Conservation (phyloP, 2,329 filamentous ascomycete genomes). For the Ambrosiella cleistominuta region DNA sequence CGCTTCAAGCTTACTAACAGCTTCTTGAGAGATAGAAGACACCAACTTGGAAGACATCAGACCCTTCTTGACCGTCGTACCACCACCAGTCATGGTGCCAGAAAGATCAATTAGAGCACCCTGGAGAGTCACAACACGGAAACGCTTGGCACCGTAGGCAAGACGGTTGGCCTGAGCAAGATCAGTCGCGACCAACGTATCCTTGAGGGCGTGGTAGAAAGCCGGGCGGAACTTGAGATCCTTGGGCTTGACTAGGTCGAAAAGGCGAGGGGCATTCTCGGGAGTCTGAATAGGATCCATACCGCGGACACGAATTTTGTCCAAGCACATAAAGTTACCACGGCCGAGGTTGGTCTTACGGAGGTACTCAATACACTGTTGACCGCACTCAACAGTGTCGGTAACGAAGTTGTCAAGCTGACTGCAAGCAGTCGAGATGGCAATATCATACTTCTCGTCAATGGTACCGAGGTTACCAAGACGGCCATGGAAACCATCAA, state of each 20-base stretch:
- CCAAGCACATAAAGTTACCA: slow-evolving; percentile 90
- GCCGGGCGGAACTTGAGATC: slow-evolving; percentile 73
- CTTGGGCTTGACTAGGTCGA: slow-evolving; percentile 81
- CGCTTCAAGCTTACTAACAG: slow-evolving; percentile 69
- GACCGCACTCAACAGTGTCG: slow-evolving; percentile 85
- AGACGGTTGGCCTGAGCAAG: slow-evolving; percentile 94
- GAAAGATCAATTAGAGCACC: slow-evolving; percentile 96
- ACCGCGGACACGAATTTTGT: slow-evolving; percentile 66
- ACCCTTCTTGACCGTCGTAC: slow-evolving; percentile 73
- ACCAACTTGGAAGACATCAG: slow-evolving; percentile 93
- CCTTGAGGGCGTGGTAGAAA: slow-evolving; percentile 89
- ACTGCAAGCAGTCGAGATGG: slow-evolving; percentile 92
- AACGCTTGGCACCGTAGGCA: slow-evolving; percentile 80
- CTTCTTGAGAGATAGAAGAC: slow-evolving; percentile 72
- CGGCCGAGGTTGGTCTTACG: slow-evolving; percentile 93
- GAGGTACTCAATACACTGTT: slow-evolving; percentile 95
- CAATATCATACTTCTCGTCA: slow-evolving; percentile 84
- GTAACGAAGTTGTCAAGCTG: slow-evolving; percentile 92
- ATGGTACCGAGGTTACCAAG: slow-evolving; percentile 89
- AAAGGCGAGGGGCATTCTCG: slow-evolving; percentile 78
- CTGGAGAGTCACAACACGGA: slow-evolving; percentile 89
- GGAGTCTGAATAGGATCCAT: slow-evolving; percentile 70
- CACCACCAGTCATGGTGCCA: slow-evolving; percentile 96
- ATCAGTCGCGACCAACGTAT: slow-evolving; percentile 84
- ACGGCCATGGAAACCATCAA: slow-evolving; percentile 90